These are phyloP conservation scores for Tricholomella constricta DNA, from an alignment of 768 basidiomycete genomes.

Conservation along the genomic window DNA sequence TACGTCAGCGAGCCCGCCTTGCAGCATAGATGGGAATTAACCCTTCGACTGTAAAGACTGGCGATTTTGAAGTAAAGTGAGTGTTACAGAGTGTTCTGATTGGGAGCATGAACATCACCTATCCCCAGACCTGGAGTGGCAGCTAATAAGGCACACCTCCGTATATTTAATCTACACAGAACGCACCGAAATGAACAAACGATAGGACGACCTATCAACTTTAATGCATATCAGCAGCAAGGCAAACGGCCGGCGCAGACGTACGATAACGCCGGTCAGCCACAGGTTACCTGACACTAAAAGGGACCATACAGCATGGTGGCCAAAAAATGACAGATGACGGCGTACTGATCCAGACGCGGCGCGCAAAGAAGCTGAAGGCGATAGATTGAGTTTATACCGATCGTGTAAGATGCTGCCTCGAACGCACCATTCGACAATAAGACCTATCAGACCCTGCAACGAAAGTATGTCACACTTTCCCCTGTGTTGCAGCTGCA, in stretches of 20 bases:
- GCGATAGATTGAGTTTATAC: too few relatives aligned
- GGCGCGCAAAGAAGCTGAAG: slow-evolving; percentile 56
- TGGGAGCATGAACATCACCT: slow-evolving; percentile 26
- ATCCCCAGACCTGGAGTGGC: slow-evolving; percentile 38
- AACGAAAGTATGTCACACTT: background rate
- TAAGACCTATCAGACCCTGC: slow-evolving; percentile 50
- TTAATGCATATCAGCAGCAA: background rate
- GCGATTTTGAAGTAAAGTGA: background rate
- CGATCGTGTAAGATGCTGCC: too few relatives aligned
- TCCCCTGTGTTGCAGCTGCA: background rate
- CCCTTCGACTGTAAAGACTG: slow-evolving; percentile 52
- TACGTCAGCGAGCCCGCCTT: slow-evolving; percentile 3
- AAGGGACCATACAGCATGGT: slow-evolving; percentile 2
- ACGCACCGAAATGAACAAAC: slow-evolving; percentile 45
- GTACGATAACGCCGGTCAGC: slow-evolving; percentile 45
- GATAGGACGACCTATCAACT: slow-evolving; percentile 37
- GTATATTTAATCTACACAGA: background rate
- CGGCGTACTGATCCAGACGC: slow-evolving; percentile 49
- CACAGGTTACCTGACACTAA: slow-evolving; percentile 47
- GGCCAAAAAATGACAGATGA: background rate
- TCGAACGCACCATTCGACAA: slow-evolving; percentile 47
- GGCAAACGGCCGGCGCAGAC: slow-evolving; percentile 8
- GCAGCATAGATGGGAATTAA: slow-evolving; percentile 20
- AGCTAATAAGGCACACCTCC: slow-evolving; percentile 1
- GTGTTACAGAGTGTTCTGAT: background rate